Evolutionary conservation across 2,329 filamentous ascomycete species (phyloP), one percentile per base, ranked within the genome.

Genomic region (Cadophora sp.): DNA sequence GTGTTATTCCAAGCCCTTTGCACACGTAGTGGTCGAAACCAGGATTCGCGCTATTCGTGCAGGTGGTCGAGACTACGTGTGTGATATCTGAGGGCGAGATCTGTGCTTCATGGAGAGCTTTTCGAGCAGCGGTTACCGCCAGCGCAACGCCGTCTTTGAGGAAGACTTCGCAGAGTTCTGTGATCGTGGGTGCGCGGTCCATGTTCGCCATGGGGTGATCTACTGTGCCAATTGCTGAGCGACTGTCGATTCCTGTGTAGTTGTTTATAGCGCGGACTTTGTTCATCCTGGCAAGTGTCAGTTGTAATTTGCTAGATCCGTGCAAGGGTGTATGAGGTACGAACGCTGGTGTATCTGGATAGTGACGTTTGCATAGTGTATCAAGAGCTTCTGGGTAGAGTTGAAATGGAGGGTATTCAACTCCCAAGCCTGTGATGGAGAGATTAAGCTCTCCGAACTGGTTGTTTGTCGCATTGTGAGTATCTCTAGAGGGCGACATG

Each of bases 21-120:
- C 84, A 84, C 27, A 91, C 86, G 70, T 83, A 89, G 76, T 91
- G 87, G 72, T 91, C 89, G 75, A 88, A 91, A 1, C 89, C 89
- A 0, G 89, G 89, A 75, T 91, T 91, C 19, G 88, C 88, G 71
- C 87, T 90, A 76, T 91, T 87, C 9, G 89, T 92, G 76, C 89
- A 91, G 5, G 89, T 91, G 0, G 88, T 90, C 27, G 88, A 86
- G 9, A 92, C 88, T 50, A 91, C 82, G 73, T 92, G 89, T 3
- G 89, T 92, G 70, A 92, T 88, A 62, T 88, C 80, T 3, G 76
- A 75, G 0, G 83, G 76, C 51, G 83, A 81, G 51, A 89, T 76
- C 19, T 81, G 80, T 5, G 87, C 85, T 76, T 89, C 87, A 8
- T 80, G 78, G 11, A 89, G 80, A 5, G 87, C 87, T 76, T 87